Conservation (phyloP, 2,329 filamentous ascomycete genomes). For the Dactylellina parvicollis region DNA sequence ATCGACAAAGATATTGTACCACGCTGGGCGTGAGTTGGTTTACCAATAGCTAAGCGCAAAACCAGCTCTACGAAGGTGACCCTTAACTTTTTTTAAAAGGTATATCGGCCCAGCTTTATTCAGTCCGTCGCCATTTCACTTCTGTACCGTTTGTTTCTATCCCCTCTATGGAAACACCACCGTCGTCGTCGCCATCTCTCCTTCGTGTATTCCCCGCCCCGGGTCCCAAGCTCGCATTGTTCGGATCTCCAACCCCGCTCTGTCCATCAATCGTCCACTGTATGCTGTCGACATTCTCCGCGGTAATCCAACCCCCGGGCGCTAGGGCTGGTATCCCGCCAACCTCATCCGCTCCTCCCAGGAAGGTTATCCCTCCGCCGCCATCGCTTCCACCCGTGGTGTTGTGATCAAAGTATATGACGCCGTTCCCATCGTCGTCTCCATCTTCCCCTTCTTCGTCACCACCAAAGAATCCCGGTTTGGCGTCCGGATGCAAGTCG, state of each 20-base stretch:
- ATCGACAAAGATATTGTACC: too few species aligned
- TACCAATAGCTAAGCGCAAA: too few species aligned
- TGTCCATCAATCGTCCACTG: constrained; percentile 48
- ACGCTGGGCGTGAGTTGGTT: too few species aligned
- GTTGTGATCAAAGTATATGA: constrained; percentile 48
- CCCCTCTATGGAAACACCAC: constrained; percentile 1
- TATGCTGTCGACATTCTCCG: constrained; percentile 51
- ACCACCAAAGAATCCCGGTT: constrained; percentile 45
- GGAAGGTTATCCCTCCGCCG: constrained; percentile 28
- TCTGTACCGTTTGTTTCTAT: constrained; percentile 22
- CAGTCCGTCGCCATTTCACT: constrained; percentile 46
- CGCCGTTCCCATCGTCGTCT: constrained; percentile 19
- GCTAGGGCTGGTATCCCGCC: constrained; percentile 51
- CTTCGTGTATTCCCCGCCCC: constrained; percentile 40
- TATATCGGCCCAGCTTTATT: neutral
- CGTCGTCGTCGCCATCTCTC: constrained; percentile 26
- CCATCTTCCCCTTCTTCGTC: constrained; percentile 15
- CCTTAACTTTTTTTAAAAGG: too few species aligned
- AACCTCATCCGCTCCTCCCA: constrained; percentile 51
- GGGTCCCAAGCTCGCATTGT: constrained; percentile 31
- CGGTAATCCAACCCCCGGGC: constrained; percentile 52
- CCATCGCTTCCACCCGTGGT: neutral
- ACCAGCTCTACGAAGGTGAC: too few species aligned
- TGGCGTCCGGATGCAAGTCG: constrained; percentile 42
- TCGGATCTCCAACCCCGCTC: constrained; percentile 42